phyloP scores from a whole-genome alignment of 2,329 filamentous ascomycete species.

The Aspergillus intermedius region DNA sequence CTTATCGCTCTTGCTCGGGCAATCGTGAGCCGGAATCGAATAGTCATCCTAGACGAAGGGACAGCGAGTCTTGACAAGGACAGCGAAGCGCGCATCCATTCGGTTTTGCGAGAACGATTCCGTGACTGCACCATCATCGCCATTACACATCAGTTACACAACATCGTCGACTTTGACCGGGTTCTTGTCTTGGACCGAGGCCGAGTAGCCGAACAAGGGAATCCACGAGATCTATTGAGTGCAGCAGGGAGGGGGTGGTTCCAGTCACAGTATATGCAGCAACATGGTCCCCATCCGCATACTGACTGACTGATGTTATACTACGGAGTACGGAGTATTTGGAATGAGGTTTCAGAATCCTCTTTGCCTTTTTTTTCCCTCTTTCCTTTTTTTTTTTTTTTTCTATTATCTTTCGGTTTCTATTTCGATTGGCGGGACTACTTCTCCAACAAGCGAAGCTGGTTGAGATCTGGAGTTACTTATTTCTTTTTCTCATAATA shows the following conservation, averaged over 20 bases:
- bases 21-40: conserved; percentile 34
- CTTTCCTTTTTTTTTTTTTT: background rate
- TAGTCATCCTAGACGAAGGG: conserved; percentile 26
- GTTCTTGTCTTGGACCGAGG: conserved; percentile 4
- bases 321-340: too few species aligned
- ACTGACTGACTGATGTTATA: background rate
- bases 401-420: background rate
- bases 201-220: conserved; percentile 1
- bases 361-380: too few species aligned
- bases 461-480: too few species aligned
- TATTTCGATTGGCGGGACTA: background rate
- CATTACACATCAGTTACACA: conserved; percentile 4
- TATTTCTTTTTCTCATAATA: too few species aligned
- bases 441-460: too few species aligned
- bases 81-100: conserved; percentile 5
- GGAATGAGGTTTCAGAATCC: too few species aligned
- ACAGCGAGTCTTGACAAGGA: conserved; percentile 8
- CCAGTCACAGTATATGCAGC: conserved; percentile 3
- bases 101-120: background rate
- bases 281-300: background rate
- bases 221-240: background rate
- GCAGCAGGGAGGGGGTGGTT: conserved; percentile 3
- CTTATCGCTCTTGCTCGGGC: conserved; percentile 52
- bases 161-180: conserved; percentile 2
- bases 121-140: conserved; percentile 1